Base-by-base conservation (phyloP, 257 asterid species). In the Misopates orontium region DNA sequence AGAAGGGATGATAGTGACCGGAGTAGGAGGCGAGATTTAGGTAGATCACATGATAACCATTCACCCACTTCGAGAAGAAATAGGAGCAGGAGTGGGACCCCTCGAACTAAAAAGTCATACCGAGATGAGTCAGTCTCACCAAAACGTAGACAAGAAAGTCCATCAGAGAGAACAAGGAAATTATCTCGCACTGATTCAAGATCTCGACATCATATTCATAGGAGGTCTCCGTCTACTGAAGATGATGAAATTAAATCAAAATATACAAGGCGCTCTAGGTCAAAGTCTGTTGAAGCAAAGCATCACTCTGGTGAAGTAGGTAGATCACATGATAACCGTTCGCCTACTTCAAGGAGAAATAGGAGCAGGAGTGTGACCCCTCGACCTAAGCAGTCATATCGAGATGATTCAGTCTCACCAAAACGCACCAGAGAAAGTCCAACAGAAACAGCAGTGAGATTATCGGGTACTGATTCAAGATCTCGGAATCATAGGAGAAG, bases 341-440 rank as follows among this genome's bases (percentile, higher is more conserved):
- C 87, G 36, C 85, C 85, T 48, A 73, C 74, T 78, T 77, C 85
- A 47, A 80, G 96, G 79, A 86, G 96, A 81, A 80, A 87, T 68
- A 82, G 86, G 72, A 90, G 95, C 80, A 83, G 93, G 75, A 89
- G 91, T 82, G 78, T 58, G 60, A 84, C 87, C 78, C 97, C 97
- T 50, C 74, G 77, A 71, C 24, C 71, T 44, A 90, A 81, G 80
- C 90, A 82, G 83, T 61, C 84, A 51, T 60, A 78, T 57, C 79
- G 79, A 44, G 90, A 79, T 49, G 95, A 82, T 67, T 75, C 88
- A 56, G 72, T 68, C 56, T 86, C 95, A 51, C 95, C 96, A 6
- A 83, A 76, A 45, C 82, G 65, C 60, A 82, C 57, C 20, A 79
- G 76, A 49, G 85, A 73, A 70, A 87, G 88, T 74, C 82, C 87